Conservation (phyloP, 2,329 filamentous ascomycete genomes). For the Xylariaceae sp. region DNA sequence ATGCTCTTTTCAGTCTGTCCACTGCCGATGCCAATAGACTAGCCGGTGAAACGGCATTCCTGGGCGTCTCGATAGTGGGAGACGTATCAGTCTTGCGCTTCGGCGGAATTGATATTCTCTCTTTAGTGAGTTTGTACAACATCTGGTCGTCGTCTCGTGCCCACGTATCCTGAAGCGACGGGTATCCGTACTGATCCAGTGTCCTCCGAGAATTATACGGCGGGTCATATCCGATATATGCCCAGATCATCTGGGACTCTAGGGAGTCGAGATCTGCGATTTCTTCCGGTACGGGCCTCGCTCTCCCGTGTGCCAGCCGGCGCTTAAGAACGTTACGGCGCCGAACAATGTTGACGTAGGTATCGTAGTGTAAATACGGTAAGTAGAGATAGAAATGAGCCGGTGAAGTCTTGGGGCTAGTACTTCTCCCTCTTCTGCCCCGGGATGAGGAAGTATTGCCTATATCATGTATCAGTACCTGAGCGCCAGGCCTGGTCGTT, state of each 20-base stretch:
- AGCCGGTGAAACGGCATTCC: constrained; percentile 18
- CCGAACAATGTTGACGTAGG: constrained; percentile 51
- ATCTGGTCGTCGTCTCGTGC: constrained; percentile 61
- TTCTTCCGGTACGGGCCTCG: constrained; percentile 49
- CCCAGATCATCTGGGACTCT: constrained; percentile 57
- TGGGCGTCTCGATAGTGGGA: constrained; percentile 11
- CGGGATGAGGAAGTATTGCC: constrained; percentile 34
- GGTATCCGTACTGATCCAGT: constrained; percentile 59
- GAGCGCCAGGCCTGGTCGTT: neutral
- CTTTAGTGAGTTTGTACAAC: constrained; percentile 59
- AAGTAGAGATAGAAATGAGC: constrained; percentile 47
- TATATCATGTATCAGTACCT: constrained; percentile 14
- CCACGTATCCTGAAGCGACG: constrained; percentile 53
- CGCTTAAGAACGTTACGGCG: constrained; percentile 50
- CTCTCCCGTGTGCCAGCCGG: constrained; percentile 48
- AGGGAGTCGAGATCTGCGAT: constrained; percentile 51
- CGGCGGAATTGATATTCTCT: constrained; percentile 29
- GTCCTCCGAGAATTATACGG: constrained; percentile 57
- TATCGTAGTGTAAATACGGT: constrained; percentile 60
- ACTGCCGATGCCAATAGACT: constrained; percentile 20
- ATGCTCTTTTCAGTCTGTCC: constrained; percentile 18
- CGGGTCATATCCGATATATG: constrained; percentile 55
- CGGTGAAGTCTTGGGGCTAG: constrained; percentile 23
- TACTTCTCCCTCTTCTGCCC: constrained; percentile 25
- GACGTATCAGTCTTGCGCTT: constrained; percentile 27